These are phyloP conservation scores for Gossypium trilobum DNA, from an alignment of 441 rosid species.

Conservation along the genomic window DNA sequence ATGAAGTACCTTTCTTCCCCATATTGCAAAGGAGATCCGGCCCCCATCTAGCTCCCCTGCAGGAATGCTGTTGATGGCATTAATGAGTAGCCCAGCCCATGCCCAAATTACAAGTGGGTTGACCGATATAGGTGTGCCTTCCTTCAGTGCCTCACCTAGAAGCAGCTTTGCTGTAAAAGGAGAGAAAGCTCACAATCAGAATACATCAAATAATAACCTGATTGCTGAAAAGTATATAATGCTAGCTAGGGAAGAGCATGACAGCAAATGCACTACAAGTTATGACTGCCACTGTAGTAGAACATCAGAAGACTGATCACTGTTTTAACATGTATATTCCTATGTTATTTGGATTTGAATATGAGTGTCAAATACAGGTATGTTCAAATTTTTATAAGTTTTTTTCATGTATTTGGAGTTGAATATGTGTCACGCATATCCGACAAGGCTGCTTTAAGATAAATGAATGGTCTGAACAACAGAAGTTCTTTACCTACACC, in stretches of 20 bases:
- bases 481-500: conserved; percentile 49
- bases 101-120: conserved; percentile 91
- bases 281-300: neutral
- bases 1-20: conserved; percentile 91
- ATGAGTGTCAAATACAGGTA: neutral
- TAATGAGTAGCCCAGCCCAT: conserved; percentile 91
- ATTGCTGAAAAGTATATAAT: neutral
- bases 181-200: conserved; percentile 8
- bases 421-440: neutral
- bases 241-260: neutral
- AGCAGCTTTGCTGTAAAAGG: conserved; percentile 52
- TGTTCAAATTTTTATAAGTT: neutral
- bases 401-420: neutral
- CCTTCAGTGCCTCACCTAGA: conserved; percentile 63
- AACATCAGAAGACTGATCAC: neutral
- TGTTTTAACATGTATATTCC: neutral
- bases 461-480: neutral
- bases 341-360: neutral
- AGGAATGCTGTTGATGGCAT: conserved; percentile 88
- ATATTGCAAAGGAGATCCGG: conserved; percentile 63
- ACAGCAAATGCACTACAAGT: neutral
- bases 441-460: neutral
- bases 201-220: neutral
- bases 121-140: conserved; percentile 63
- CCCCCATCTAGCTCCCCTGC: conserved; percentile 94